Percentiles rank a stretch among this genome's conserved stretches.
Evolutionary conservation across 495 filamentous ascomycete species (phyloP).

Genomic region (Immersiella caudata): DNA sequence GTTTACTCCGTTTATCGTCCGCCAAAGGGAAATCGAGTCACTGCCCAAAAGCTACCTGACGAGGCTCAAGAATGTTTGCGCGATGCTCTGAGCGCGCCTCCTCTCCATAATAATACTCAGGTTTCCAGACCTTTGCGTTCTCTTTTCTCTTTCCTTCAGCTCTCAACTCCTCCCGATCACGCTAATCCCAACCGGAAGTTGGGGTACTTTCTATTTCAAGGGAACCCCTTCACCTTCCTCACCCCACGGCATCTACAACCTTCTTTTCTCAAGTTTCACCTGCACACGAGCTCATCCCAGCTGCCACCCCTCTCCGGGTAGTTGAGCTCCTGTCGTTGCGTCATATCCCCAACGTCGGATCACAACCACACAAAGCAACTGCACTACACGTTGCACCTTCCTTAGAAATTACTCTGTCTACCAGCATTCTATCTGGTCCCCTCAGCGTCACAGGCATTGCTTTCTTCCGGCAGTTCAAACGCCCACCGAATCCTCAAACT

Average conservation of each 20-base stretch:
- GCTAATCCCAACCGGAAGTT: background rate
- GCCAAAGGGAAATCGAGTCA: background rate
- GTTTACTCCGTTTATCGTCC: background rate
- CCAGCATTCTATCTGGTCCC: too few relatives aligned
- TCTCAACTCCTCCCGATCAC: background rate
- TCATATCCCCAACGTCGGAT: background rate
- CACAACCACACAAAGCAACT: background rate
- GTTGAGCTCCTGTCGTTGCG: background rate
- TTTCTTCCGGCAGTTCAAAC: too few relatives aligned
- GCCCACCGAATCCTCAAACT: too few relatives aligned
- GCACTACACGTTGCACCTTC: background rate
- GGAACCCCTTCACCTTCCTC: background rate
- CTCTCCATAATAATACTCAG: background rate
- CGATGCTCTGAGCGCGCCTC: background rate
- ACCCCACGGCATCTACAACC: background rate
- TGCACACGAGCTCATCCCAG: background rate
- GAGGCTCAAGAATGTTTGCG: background rate
- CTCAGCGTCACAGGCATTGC: too few relatives aligned
- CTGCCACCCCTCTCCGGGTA: background rate
- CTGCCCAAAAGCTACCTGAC: background rate
- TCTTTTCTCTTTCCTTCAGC: background rate
- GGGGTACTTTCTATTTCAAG: background rate
- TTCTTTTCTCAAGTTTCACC: background rate
- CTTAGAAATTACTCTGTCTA: too few relatives aligned
- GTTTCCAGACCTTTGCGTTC: background rate